Base-by-base conservation (phyloP, 805 yeast genomes). In the Monosporozyma servazzii region DNA sequence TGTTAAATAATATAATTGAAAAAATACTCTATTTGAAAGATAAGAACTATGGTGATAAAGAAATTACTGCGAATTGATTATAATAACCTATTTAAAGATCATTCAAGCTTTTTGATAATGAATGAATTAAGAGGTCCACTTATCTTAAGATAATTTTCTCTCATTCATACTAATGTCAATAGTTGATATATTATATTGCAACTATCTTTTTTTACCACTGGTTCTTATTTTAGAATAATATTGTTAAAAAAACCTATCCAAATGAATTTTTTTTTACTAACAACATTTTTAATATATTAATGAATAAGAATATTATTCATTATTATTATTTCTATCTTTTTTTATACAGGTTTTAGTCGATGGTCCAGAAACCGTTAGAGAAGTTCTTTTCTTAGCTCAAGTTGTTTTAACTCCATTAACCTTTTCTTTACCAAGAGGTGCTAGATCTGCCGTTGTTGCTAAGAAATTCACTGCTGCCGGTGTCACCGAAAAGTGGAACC, bases 381-480 rank as follows among this genome's bases (percentile, higher is more conserved):
- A 93, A 81, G 83, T 96, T 63, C 76, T 86, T 71, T 70, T 85
- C 65, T 84, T 93, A 74, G 87, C 82, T 70, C 87, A 83, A 77
- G 88, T 88, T 72, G 86, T 85, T 64, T 83, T 93, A 75, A 93
- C 99, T 68, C 95, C 96, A 74, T 77, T 88, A 71, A 90, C 90
- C 64, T 79, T 88, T 66, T 78, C 84, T 63, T 78, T 93, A 70
- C 89, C 97, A 80, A 91, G 96, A 81, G 97, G 96, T 75, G 80
- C 96, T 61, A 86, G 87, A 78, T 77, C 95, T 67, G 79, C 82
- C 63, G 77, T 82, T 59, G 91, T 95, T 68, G 70, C 82, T 69
- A 91, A 91, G 87, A 87, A 87, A 76, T 93, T 96, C 93, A 80
- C 82, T 70, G 87, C 93, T 72, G 84, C 95, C 67, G 90, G 83